A percentile compares a stretch with the other conserved stretches of the same genome.
These are phyloP conservation scores for Clavispora asparagi DNA, from an alignment of 805 yeast species.

Conservation along the genomic window DNA sequence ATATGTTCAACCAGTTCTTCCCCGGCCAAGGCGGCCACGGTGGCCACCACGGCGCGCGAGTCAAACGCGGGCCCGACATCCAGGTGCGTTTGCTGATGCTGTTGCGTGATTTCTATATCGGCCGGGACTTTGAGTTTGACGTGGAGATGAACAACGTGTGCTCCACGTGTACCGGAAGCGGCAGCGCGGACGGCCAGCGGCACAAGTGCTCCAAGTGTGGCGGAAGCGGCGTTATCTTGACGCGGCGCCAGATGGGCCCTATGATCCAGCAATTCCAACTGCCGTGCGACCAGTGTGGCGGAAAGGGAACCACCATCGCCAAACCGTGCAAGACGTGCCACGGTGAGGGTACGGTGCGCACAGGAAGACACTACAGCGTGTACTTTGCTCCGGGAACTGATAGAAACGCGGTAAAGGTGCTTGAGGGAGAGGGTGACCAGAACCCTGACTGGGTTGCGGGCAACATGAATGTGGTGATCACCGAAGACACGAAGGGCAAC, in stretches of 20 bases:
- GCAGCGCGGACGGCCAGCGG: constrained; percentile 72
- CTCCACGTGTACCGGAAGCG: constrained; percentile 74
- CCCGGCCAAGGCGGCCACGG: constrained; percentile 33
- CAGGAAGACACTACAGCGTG: constrained; percentile 51
- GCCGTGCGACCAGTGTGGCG: constrained; percentile 74
- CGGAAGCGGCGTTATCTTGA: constrained; percentile 67
- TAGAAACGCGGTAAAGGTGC: constrained; percentile 51
- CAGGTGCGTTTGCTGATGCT: constrained; percentile 51
- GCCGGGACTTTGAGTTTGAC: constrained; percentile 55
- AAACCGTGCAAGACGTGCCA: constrained; percentile 64
- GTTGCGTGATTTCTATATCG: constrained; percentile 64
- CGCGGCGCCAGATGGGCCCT: constrained; percentile 75
- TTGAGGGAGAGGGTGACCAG: constrained; percentile 77
- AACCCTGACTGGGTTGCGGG: constrained; percentile 82
- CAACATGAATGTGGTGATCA: constrained; percentile 58
- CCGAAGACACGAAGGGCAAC: constrained; percentile 52
- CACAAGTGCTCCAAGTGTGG: constrained; percentile 64
- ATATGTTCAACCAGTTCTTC: constrained; percentile 57
- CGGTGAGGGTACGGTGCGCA: constrained; percentile 62
- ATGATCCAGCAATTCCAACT: constrained; percentile 84
- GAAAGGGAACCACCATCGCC: constrained; percentile 64
- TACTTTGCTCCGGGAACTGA: constrained; percentile 68
- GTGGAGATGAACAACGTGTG: constrained; percentile 73
- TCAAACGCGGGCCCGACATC: constrained; percentile 59
- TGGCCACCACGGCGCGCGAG: constrained; percentile 20